A percentile compares a stretch with the other conserved stretches of the same genome.
Conservation (phyloP, 495 filamentous ascomycete species). For the Neurospora sp. region DNA sequence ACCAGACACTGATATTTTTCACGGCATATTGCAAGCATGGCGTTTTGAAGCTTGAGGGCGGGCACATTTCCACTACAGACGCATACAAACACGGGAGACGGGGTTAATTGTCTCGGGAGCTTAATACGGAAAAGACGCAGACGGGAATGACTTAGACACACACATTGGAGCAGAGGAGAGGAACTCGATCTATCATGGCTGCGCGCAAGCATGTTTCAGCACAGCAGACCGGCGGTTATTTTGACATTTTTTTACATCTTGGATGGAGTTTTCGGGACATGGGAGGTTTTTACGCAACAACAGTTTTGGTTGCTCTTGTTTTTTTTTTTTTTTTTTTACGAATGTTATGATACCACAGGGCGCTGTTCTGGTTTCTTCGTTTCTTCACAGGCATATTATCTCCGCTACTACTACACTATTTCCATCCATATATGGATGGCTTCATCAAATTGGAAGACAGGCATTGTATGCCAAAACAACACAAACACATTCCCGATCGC, state of each 20-base stretch:
- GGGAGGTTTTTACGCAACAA: not conserved
- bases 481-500: not conserved
- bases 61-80: not conserved
- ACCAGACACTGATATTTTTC: not conserved
- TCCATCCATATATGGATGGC: not conserved
- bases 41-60: not conserved
- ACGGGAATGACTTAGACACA: not conserved
- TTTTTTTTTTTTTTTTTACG: not conserved
- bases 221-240: not conserved
- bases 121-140: not conserved
- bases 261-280: not conserved
- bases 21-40: not conserved
- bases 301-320: not conserved
- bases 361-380: not conserved
- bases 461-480: not conserved
- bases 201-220: not conserved
- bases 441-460: not conserved
- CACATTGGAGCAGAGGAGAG: not conserved
- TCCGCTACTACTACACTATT: not conserved
- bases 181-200: not conserved
- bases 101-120: not conserved
- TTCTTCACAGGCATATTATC: not conserved
- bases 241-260: not conserved
- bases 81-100: not conserved
- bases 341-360: constrained; percentile 7